Conservation (phyloP, 805 yeast species). For the Candida sphagnicola region DNA sequence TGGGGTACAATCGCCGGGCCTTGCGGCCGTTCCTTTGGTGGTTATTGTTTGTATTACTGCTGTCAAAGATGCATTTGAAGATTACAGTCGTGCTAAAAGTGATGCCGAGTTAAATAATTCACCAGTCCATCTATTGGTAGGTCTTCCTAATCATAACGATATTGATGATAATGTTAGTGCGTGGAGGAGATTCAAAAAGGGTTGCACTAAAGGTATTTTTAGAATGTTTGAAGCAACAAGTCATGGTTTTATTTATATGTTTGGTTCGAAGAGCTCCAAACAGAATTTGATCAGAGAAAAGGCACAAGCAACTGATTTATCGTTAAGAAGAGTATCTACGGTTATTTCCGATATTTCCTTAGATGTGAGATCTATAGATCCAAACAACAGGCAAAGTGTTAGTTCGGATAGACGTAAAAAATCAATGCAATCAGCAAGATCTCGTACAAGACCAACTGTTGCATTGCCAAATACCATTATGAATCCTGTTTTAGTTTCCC, state of each 20-base stretch:
- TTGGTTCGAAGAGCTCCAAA: slow-evolving; percentile 22
- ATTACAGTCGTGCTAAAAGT: slow-evolving; percentile 58
- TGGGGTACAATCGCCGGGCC: slow-evolving; percentile 69
- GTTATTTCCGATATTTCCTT: slow-evolving; percentile 29
- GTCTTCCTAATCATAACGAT: slow-evolving; percentile 58
- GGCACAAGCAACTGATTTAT: slow-evolving; percentile 20
- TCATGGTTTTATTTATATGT: slow-evolving; percentile 17
- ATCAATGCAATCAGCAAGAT: slow-evolving; percentile 9
- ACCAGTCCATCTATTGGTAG: slow-evolving; percentile 52
- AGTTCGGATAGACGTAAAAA: slow-evolving; percentile 2
- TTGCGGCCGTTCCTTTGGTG: slow-evolving; percentile 77
- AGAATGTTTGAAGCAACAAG: slow-evolving; percentile 14
- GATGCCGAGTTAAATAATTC: slow-evolving; percentile 70
- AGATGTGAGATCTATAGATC: neutral
- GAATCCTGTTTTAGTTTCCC: slow-evolving; percentile 14
- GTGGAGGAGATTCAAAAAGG: slow-evolving; percentile 71
- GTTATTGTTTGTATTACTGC: slow-evolving; percentile 76
- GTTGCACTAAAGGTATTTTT: slow-evolving; percentile 30
- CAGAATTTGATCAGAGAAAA: slow-evolving; percentile 22
- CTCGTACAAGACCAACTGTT: slow-evolving; percentile 8
- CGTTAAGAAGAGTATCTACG: slow-evolving; percentile 35
- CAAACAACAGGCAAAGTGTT: slow-evolving; percentile 1
- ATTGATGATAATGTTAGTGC: slow-evolving; percentile 45
- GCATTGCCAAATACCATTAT: slow-evolving; percentile 15
- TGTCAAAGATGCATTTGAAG: slow-evolving; percentile 74